Evolutionary conservation across 1,284 basidiomycete species (phyloP).

Genomic region (Ceratobasidium theobromae): DNA sequence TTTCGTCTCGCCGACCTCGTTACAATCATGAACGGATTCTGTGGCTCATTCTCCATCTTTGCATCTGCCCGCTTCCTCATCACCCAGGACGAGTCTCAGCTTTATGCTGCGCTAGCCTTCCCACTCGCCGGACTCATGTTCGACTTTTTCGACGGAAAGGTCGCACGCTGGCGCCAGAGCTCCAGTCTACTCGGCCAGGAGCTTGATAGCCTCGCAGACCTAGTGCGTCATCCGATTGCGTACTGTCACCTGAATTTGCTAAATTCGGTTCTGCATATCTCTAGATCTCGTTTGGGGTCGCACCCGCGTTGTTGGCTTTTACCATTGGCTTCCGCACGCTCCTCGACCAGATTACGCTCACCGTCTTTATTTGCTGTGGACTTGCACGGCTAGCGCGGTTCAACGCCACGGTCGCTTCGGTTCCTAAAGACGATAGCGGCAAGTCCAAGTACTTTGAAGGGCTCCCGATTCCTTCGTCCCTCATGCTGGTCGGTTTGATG

Average conservation of each 20-base stretch:
- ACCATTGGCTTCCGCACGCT: slow-evolving; percentile 86
- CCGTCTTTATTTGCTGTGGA: slow-evolving; percentile 93
- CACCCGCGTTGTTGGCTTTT: slow-evolving; percentile 91
- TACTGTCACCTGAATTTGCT: neutral
- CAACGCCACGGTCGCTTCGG: slow-evolving; percentile 95
- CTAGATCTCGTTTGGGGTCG: slow-evolving; percentile 96
- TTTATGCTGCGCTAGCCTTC: slow-evolving; percentile 84
- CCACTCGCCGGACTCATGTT: slow-evolving; percentile 97
- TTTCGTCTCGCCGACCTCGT: slow-evolving; percentile 98
- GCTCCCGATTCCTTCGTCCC: slow-evolving; percentile 91
- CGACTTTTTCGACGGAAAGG: slow-evolving; percentile 97
- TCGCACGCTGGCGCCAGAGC: slow-evolving; percentile 95
- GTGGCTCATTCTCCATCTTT: slow-evolving; percentile 94
- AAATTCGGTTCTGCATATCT: neutral
- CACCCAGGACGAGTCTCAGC: slow-evolving; percentile 75
- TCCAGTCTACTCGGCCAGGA: slow-evolving; percentile 98
- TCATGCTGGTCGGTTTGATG: slow-evolving; percentile 78
- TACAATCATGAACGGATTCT: slow-evolving; percentile 99
- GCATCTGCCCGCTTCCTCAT: slow-evolving; percentile 87
- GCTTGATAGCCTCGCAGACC: slow-evolving; percentile 93
- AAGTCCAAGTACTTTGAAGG: slow-evolving; percentile 97
- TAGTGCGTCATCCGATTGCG: slow-evolving; percentile 56
- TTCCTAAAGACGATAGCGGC: slow-evolving; percentile 85
- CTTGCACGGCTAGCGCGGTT: slow-evolving; percentile 95
- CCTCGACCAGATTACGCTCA: slow-evolving; percentile 84